Evolutionary conservation across 2,329 filamentous ascomycete genomes (phyloP).

Genomic region (Curvularia sp.): DNA sequence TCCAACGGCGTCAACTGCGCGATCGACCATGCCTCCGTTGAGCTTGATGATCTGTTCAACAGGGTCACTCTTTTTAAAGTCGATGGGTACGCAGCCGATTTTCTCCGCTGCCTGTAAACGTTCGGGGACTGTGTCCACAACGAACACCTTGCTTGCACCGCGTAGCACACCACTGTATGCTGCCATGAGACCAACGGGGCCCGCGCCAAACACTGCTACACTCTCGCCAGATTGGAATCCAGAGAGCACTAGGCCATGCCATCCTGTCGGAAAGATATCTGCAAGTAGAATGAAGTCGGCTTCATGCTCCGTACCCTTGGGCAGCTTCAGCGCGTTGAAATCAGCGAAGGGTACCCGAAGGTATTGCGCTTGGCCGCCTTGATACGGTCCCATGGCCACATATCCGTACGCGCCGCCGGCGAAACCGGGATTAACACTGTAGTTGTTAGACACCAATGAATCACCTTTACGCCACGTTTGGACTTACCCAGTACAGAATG

Average conservation of each 20-base stretch:
- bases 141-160: conserved; percentile 67
- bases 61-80: conserved; percentile 66
- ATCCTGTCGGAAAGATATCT: conserved; percentile 61
- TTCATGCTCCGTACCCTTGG: conserved; percentile 66
- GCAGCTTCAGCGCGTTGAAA: conserved; percentile 69
- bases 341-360: conserved; percentile 70
- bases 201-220: conserved; percentile 68
- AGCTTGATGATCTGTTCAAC: conserved; percentile 66
- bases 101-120: conserved; percentile 65
- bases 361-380: conserved; percentile 68
- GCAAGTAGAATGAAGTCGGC: conserved; percentile 64
- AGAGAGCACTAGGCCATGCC: conserved; percentile 64
- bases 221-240: conserved; percentile 67
- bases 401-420: conserved; percentile 68
- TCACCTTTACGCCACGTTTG: background rate
- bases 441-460: conserved; percentile 7
- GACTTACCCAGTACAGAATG: conserved; percentile 65
- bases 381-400: conserved; percentile 66
- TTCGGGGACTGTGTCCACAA: conserved; percentile 68
- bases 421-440: conserved; percentile 63
- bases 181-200: conserved; percentile 70
- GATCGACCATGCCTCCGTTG: conserved; percentile 68
- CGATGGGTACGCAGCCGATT: conserved; percentile 67
- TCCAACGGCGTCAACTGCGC: conserved; percentile 70
- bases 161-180: conserved; percentile 68